Percentiles rank a stretch among this genome's conserved stretches.
Conservation (phyloP, 1,284 basidiomycete species). For the Somion occarium region DNA sequence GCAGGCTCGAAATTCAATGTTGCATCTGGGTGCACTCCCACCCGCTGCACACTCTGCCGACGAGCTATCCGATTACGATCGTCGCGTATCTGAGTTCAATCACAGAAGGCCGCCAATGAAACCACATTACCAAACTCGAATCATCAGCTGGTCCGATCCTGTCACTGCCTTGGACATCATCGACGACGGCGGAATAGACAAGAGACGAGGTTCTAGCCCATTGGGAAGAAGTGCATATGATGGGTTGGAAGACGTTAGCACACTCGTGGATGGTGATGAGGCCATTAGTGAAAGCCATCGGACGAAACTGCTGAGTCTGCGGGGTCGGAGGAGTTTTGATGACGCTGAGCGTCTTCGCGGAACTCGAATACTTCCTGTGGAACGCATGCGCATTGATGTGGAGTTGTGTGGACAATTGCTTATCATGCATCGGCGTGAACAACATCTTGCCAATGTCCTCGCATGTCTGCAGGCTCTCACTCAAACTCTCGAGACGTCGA, state of each 20-base stretch:
- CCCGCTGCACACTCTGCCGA: conserved; percentile 38
- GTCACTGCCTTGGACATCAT: conserved; percentile 34
- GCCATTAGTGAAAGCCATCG: neutral
- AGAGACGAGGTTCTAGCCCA: conserved; percentile 6
- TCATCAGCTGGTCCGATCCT: conserved; percentile 52
- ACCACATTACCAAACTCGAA: conserved; percentile 29
- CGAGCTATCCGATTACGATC: conserved; percentile 40
- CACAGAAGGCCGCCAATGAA: conserved; percentile 32
- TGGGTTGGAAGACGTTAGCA: conserved; percentile 9
- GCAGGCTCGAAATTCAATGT: conserved; percentile 36
- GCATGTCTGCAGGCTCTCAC: conserved; percentile 48
- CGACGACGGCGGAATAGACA: conserved; percentile 16
- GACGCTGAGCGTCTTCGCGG: conserved; percentile 43
- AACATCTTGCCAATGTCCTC: conserved; percentile 43
- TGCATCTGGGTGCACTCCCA: conserved; percentile 26
- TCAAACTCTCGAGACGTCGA: conserved; percentile 45
- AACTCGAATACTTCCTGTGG: conserved; percentile 44
- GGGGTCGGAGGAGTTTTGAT: conserved; percentile 37
- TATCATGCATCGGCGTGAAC: conserved; percentile 60
- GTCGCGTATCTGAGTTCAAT: conserved; percentile 43
- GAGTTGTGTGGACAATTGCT: conserved; percentile 71
- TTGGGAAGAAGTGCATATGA: neutral
- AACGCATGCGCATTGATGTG: conserved; percentile 71
- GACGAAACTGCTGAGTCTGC: conserved; percentile 1
- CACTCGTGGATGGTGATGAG: conserved; percentile 10